Conservation (phyloP, 2,329 filamentous ascomycete genomes). For the Myriosclerotinia duriaeana region DNA sequence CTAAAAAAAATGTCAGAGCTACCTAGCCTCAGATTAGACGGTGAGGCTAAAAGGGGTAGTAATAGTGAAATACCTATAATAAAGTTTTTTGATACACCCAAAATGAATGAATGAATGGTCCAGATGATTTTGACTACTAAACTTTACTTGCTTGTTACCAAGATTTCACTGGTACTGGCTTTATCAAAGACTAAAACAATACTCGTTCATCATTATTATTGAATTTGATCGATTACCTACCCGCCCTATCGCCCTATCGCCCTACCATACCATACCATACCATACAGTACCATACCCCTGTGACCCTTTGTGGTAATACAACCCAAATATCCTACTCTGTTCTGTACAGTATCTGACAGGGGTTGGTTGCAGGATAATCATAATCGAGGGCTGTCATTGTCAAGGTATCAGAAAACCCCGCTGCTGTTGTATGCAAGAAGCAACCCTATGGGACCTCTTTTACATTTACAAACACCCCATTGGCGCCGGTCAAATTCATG, state of each 20-base stretch:
- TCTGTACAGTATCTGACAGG: neutral
- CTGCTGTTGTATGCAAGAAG: neutral
- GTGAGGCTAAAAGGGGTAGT: conserved; percentile 1
- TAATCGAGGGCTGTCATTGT: conserved; percentile 2
- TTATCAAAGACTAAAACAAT: neutral
- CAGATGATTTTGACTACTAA: neutral
- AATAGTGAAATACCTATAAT: neutral
- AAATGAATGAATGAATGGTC: neutral
- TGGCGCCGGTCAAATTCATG: neutral
- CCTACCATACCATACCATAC: no score
- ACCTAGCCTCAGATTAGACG: neutral
- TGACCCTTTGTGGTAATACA: neutral
- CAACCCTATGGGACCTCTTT: neutral
- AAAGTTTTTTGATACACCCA: neutral
- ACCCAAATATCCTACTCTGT: neutral
- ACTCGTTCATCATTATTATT: neutral
- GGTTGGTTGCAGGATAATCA: conserved; percentile 10
- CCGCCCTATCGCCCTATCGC: neutral
- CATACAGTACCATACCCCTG: neutral
- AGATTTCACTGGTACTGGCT: neutral
- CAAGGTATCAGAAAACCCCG: conserved; percentile 12
- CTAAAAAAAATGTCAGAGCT: neutral
- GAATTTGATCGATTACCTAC: neutral
- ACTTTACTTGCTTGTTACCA: neutral
- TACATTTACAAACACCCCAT: neutral